Evolutionary conservation across 1,284 basidiomycete species (phyloP), one percentile per base, ranked within the genome.

Genomic region (Cryptococcus amylolentus): DNA sequence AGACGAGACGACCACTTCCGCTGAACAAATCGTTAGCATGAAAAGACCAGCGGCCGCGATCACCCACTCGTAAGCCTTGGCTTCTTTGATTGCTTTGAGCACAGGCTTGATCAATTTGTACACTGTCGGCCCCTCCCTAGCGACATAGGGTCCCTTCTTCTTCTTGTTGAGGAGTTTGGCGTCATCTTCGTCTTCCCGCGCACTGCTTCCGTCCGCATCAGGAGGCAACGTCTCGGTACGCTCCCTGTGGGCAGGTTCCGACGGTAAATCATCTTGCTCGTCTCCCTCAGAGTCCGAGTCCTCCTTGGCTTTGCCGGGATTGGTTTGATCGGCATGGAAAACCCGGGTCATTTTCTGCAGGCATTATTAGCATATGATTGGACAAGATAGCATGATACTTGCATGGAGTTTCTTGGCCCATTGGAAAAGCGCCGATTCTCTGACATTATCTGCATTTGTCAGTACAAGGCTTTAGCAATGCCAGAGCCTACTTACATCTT

Each of bases 1-100:
- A 83, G 52, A 92, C 81, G 49, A 80, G 77, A 56, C 86, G 82
- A 56, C 86, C 87, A 58, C 86, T 88, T 56, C 53, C 66, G 56
- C 68, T 70, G 58, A 38, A 42, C 16, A n/a, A 27, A 39, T 27
- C 9, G 47, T 35, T 10, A 35, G 31, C 43, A 59, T 48, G 51
- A 5, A 13, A 8, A 13, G 31, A 10, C 10, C 37, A 40, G n/a
- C 42, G 14, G 5, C 41, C 41, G n/a, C 12, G 18, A 3, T 12
- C 38, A 63, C 69, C 68, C 60, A 73, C 71, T 74, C 72, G 55
- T 56, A 63, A n/a, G 71, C 52, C 48, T 56, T 65, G 5, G 69
- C 66, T 31, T 69, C 67, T 55, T 66, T 67, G 62, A 76, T 70
- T 13, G 63, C 58, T 46, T 64, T 69, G 55, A 77, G 55, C 7